Evolutionary conservation across 257 asterid genomes (phyloP).

Genomic region (Solanum clarkiae): DNA sequence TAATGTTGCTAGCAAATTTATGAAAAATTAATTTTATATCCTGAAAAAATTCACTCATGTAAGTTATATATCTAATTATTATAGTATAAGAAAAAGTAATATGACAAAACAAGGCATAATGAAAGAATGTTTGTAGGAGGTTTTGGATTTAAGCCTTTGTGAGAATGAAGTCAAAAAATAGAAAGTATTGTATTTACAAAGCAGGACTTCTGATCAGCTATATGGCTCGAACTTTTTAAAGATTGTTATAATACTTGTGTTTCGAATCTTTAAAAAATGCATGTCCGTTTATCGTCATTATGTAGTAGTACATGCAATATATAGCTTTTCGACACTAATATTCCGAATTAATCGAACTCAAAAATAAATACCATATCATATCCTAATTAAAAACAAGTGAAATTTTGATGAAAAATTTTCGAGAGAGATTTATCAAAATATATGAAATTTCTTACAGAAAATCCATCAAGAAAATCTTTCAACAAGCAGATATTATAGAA

Average conservation of each 20-base stretch:
- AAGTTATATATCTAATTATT: not conserved
- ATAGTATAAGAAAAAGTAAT: not conserved
- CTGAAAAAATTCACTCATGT: constrained; percentile 5
- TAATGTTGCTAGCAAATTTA: constrained; percentile 32
- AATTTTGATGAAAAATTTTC: not conserved
- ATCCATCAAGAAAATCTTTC: too few relatives aligned
- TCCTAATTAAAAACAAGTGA: not conserved
- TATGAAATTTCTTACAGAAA: too few relatives aligned
- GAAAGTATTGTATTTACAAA: not conserved
- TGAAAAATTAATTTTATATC: constrained; percentile 29
- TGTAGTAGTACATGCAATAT: not conserved
- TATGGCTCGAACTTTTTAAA: not conserved
- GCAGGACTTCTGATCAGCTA: accelerated
- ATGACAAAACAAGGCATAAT: not conserved
- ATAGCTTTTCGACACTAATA: not conserved
- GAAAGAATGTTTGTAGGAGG: not conserved
- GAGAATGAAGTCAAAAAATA: not conserved
- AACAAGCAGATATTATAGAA: too few relatives aligned
- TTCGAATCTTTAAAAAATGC: not conserved
- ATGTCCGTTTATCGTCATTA: too few relatives aligned
- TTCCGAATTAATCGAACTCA: not conserved
- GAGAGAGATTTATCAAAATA: not conserved
- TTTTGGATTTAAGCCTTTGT: not conserved
- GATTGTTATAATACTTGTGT: not conserved
- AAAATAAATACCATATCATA: not conserved